Base-by-base conservation (phyloP, 106 monocot genomes). In the Allium sativum region DNA sequence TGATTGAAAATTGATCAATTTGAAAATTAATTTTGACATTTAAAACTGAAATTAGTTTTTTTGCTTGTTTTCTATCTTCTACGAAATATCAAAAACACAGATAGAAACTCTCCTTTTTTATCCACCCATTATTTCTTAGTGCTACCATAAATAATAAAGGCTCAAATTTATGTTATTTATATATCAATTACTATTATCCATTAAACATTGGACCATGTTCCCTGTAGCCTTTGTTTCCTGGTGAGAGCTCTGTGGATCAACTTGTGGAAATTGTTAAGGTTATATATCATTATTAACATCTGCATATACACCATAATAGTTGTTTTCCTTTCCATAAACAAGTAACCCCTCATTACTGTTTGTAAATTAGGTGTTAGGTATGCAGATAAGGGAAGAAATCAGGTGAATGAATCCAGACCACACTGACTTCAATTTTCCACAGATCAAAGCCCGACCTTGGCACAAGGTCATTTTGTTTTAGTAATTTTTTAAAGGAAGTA, bases 181-280 rank as follows among this genome's bases (percentile, higher is more conserved):
- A 31, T 31, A 3, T 31, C 31, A 31, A 3, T 31, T 31, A 31
- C 1, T 31, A n/a, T 31, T 31, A 31, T 1, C 3, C 31, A 31
- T 31, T 31, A 31, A 31, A 31, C 1, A 31, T 1, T 31, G 1
- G 1, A 31, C 1, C 3, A 3, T 31, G 31, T 1, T 31, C 31
- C 61, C 2, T 79, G 65, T 70, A 84, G 84, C 79, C 84, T 69
- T 53, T 80, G n/a, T 84, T 84, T 77, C 79, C 84, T 61, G 84
- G 84, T 18, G 84, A 84, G 43, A 84, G 74, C 43, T 68, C 73
- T 46, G 76, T 80, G 43, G 79, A 77, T 52, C 79, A 84, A 67
- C 71, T 84, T 11, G 84, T 84, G 57, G 79, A 79, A 64, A 80
- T 84, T 63, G 73, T 84, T 20, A 84, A 84, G 84, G 84, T 85